Conservation (phyloP, 106 monocot genomes). For the Platanthera guangdongensis region DNA sequence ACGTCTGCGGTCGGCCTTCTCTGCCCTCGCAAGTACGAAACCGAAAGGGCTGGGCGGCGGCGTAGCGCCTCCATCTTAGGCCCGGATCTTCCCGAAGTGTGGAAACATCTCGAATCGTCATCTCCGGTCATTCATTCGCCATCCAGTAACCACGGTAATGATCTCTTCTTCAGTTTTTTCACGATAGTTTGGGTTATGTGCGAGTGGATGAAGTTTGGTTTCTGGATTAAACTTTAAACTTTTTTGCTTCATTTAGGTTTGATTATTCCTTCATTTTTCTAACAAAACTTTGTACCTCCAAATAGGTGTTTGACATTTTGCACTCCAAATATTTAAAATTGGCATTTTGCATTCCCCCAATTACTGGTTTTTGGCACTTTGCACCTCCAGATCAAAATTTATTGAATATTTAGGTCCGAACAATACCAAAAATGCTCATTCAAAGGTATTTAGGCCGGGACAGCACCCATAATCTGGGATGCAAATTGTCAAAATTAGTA, state of each 20-base stretch:
- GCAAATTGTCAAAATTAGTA: no score
- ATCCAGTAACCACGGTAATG: background rate
- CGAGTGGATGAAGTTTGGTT: background rate
- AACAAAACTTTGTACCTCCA: background rate
- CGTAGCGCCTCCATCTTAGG: slow-evolving; percentile 35
- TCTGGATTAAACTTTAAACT: background rate
- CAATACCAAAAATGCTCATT: no score
- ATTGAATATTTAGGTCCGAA: no score
- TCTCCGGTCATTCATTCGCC: slow-evolving; percentile 7
- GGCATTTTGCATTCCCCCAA: no score
- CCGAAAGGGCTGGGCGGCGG: slow-evolving; percentile 12
- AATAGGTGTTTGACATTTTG: no score
- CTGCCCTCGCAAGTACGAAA: slow-evolving; percentile 1
- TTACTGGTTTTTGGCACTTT: no score
- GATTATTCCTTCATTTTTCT: background rate
- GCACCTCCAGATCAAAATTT: no score
- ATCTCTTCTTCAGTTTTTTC: background rate
- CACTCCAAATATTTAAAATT: no score
- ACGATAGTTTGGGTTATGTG: background rate
- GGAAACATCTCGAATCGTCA: slow-evolving; percentile 20
- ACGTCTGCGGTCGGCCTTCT: background rate
- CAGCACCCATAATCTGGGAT: no score
- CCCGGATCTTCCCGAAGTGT: slow-evolving; percentile 67
- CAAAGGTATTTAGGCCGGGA: no score
- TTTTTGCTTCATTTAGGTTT: background rate